A percentile compares a stretch with the other conserved stretches of the same genome.
Evolutionary conservation across 2,329 filamentous ascomycete species (phyloP).

Genomic region (Fusarium sulawesiense): DNA sequence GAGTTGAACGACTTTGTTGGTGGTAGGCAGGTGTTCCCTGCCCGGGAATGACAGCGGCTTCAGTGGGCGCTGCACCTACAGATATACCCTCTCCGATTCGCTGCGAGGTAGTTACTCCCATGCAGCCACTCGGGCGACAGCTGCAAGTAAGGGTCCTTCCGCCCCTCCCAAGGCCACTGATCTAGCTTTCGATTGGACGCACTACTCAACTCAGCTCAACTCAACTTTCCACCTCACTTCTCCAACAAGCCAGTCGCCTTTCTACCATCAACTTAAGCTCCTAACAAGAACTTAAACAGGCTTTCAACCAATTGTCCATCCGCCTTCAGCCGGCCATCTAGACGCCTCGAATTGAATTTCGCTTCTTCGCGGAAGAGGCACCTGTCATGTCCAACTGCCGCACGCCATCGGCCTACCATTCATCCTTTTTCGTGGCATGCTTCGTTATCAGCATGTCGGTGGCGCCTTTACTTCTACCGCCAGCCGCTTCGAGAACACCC

Average conservation of each 20-base stretch:
- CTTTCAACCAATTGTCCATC: constrained; percentile 12
- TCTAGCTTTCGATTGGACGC: constrained; percentile 3
- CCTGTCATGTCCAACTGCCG: constrained; percentile 29
- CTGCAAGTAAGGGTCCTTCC: constrained; percentile 18
- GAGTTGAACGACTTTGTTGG: background rate
- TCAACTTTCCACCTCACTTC: background rate
- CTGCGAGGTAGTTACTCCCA: background rate
- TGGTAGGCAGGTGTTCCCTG: background rate
- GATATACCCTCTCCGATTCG: background rate
- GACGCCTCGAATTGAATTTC: constrained; percentile 16
- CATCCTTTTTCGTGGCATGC: background rate
- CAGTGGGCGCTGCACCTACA: background rate
- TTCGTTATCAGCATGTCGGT: background rate
- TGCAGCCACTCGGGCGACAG: background rate
- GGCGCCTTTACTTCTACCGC: constrained; percentile 9
- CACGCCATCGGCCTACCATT: constrained; percentile 3
- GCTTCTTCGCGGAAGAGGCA: constrained; percentile 18
- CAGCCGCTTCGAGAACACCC: constrained; percentile 24
- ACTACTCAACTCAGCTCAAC: background rate
- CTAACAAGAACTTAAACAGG: constrained; percentile 11
- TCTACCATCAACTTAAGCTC: background rate
- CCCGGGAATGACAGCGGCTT: background rate
- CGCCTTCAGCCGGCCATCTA: constrained; percentile 18
- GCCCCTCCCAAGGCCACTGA: constrained; percentile 1
- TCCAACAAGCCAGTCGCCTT: background rate